A percentile compares a stretch with the other conserved stretches of the same genome.
These are phyloP conservation scores for Hippophae gyantsensis DNA, from an alignment of 306 rosid species.

Conservation along the genomic window DNA sequence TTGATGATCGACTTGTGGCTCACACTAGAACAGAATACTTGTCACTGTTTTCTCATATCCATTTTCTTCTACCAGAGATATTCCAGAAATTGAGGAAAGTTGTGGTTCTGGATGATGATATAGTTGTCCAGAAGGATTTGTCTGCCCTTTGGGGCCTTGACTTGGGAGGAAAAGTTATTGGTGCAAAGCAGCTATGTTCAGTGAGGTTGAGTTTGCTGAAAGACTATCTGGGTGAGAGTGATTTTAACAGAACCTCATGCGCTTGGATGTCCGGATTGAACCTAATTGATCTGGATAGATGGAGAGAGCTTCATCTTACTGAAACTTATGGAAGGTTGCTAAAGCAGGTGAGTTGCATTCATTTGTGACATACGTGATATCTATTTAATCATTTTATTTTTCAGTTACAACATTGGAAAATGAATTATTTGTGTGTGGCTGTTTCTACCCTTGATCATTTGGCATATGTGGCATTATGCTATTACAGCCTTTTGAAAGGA, in stretches of 20 bases:
- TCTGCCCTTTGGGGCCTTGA: constrained; percentile 71
- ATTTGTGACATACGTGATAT: background rate
- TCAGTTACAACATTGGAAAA: too few relatives aligned
- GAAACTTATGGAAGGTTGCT: constrained; percentile 48
- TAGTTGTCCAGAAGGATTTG: constrained; percentile 80
- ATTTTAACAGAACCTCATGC: constrained; percentile 42
- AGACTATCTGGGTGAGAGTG: constrained; percentile 49
- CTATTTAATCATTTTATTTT: too few relatives aligned
- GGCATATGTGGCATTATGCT: too few relatives aligned
- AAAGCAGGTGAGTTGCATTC: constrained; percentile 49
- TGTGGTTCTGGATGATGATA: constrained; percentile 84
- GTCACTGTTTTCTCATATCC: constrained; percentile 82
- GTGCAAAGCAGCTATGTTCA: constrained; percentile 65
- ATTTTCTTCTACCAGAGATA: constrained; percentile 76
- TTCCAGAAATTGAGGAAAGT: constrained; percentile 66
- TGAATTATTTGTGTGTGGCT: too few relatives aligned
- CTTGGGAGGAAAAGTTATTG: constrained; percentile 83
- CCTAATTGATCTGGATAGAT: constrained; percentile 68
- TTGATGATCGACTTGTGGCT: constrained; percentile 32
- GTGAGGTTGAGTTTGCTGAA: constrained; percentile 62
- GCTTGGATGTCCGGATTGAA: constrained; percentile 96
- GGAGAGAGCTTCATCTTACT: constrained; percentile 83
- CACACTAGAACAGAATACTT: constrained; percentile 67
- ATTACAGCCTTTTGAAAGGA: background rate
- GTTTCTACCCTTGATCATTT: too few relatives aligned